A percentile compares a stretch with the other conserved stretches of the same genome.
These are phyloP conservation scores for Allantophomopsis lycopodina DNA, from an alignment of 2,329 filamentous ascomycete species.

Conservation along the genomic window DNA sequence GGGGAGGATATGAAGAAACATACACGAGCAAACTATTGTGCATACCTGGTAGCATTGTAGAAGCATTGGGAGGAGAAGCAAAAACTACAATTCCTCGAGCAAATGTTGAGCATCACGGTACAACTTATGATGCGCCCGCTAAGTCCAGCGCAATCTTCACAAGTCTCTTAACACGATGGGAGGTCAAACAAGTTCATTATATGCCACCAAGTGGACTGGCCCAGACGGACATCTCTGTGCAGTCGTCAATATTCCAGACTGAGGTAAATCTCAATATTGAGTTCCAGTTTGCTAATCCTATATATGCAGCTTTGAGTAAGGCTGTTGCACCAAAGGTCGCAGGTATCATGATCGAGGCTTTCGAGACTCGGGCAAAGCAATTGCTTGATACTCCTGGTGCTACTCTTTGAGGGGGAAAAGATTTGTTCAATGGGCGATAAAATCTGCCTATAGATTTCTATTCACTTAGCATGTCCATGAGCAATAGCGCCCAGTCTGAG, in stretches of 20 bases:
- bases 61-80: slow-evolving; percentile 56
- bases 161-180: slow-evolving; percentile 59
- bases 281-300: slow-evolving; percentile 78
- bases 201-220: slow-evolving; percentile 25
- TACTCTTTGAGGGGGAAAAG: not conserved
- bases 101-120: slow-evolving; percentile 25
- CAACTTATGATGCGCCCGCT: slow-evolving; percentile 19
- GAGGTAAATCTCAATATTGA: slow-evolving; percentile 64
- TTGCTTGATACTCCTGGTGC: slow-evolving; percentile 25
- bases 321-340: slow-evolving; percentile 77
- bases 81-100: slow-evolving; percentile 26
- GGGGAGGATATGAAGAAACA: slow-evolving; percentile 68
- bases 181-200: slow-evolving; percentile 35
- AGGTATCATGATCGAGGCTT: slow-evolving; percentile 81
- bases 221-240: slow-evolving; percentile 13
- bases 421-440: not conserved
- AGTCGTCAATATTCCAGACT: slow-evolving; percentile 34
- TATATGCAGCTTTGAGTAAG: slow-evolving; percentile 71
- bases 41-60: slow-evolving; percentile 56
- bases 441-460: not conserved
- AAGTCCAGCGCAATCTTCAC: slow-evolving; percentile 43
- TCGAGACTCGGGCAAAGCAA: slow-evolving; percentile 64
- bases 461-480: not conserved
- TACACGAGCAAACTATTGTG: slow-evolving; percentile 76
- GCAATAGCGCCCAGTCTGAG: not conserved